Base-by-base conservation (phyloP, 306 rosid species). In the Hylodesmum podocarpum region DNA sequence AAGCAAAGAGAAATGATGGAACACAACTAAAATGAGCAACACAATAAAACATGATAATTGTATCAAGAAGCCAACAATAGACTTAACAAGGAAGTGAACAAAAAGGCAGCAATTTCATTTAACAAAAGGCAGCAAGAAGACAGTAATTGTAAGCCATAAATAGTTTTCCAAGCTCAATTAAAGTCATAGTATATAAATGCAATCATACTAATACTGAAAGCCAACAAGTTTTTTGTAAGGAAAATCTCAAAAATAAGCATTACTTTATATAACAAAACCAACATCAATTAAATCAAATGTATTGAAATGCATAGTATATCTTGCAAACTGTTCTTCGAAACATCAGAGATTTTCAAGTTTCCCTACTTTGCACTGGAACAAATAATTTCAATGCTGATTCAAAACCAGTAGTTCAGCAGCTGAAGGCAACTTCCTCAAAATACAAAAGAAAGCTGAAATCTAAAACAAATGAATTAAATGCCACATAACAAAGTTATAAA, bases 371-470 rank as follows among this genome's bases (percentile, higher is more conserved):
- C 19, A 33, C 7, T 21, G 33, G 29, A 64, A 46, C 19, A 54
- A 72, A 44, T 16, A 51, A 34, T 39, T 49, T 72, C 59, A 76
- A 36, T n/a, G n/a, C 64, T 24, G 51, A 70, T 70, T 74, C 36
- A 69, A 72, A 69, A 78, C 19, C 73, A 55, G 75, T 31, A 41
- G 27, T 68, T 47, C 50, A 47, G 74, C 46, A 74, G 70, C 34
- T 18, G 54, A 62, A 83, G 66, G 62, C 2, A 2, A 47, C 27
- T 39, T 67, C 71, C 29, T 66, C 77, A 40, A 70, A 54, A 28
- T 12, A 40, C 36, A 44, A 41, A 33, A 16, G 13, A 49, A 72
- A 55, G 50, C 19, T 31, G 28, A 69, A 44, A 27, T 22, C 49
- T 66, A 70, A 55, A 71, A 64, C 39, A 64, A 47, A 85, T 31